Evolutionary conservation across 2,329 filamentous ascomycete genomes (phyloP), one percentile per base, ranked within the genome.

Genomic region (Ascochyta koolunga): DNA sequence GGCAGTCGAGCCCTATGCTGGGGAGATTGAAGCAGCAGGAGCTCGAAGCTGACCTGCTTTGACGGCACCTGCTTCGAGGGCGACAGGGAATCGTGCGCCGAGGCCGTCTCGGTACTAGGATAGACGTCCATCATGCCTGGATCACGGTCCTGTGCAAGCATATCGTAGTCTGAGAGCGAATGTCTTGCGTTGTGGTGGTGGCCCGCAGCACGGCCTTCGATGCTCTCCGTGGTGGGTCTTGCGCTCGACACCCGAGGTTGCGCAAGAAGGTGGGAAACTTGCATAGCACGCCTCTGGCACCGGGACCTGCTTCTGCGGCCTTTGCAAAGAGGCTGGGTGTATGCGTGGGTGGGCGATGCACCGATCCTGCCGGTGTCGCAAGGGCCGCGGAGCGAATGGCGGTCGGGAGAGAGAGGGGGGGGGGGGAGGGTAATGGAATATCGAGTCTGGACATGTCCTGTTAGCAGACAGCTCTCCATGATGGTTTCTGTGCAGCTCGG

Each of bases 31-130:
- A 83, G 81, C 66, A 89, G 86, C 64, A 91, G 81, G 49, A 92
- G 82, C 76, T 91, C 87, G 76, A 93, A 93, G 79, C 88, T 84
- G 78, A 93, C 88, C 70, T 87, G 88, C 81, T 92, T 93, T 54
- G 78, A 77, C 60, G 78, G 73, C 53, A 67, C 61, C 45, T 68
- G 58, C 63, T 73, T 75, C 16, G 69, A 70, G 55, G 71, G 70
- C 61, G 71, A 74, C 59, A 73, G 45, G n/a, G 69, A 66, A 50
- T 69, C 68, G 36, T 71, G 68, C 65, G 64, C 62, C 25, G 65
- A 60, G 7, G 59, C 59, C 15, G 64, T 70, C 50, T 73, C 70
- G 10, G 70, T 73, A 37, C 68, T 74, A n/a, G 70, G 71, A 56
- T 74, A 73, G 24, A 72, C 60, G 32, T 70, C 70, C 54, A 67